phyloP scores from a whole-genome alignment of 1,139 yeast species.

The Yamadazyma friedrichii region DNA sequence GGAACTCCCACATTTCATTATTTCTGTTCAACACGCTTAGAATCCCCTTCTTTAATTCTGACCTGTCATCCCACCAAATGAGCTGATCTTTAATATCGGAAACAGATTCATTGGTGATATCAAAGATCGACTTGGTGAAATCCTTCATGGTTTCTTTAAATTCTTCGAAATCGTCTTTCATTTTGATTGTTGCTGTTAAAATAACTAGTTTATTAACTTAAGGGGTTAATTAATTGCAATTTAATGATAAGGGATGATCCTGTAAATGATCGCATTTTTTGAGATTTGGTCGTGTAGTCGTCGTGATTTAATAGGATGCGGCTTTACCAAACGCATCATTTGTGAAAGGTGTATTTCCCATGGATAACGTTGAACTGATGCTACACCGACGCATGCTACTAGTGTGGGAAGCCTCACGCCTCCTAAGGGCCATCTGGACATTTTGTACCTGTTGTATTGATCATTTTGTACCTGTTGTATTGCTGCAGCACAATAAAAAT shows the following conservation, averaged over 20 bases:
- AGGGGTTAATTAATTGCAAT: not conserved
- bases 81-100: constrained; percentile 24
- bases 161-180: constrained; percentile 11
- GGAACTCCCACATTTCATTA: constrained; percentile 13
- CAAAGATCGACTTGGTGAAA: constrained; percentile 16
- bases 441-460: too few species aligned
- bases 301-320: too few species aligned
- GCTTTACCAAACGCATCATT: too few species aligned
- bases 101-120: constrained; percentile 25
- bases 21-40: constrained; percentile 6
- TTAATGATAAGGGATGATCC: constrained; percentile 2
- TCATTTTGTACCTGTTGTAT: too few species aligned
- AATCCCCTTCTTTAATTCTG: constrained; percentile 4
- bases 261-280: too few species aligned
- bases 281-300: too few species aligned
- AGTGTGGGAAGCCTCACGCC: too few species aligned
- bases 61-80: constrained; percentile 15
- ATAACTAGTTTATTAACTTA: not conserved
- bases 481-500: too few species aligned
- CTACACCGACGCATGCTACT: too few species aligned
- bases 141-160: constrained; percentile 14
- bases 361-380: too few species aligned
- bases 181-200: not conserved
- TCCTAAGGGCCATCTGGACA: too few species aligned
- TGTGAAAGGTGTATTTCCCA: too few species aligned